These are phyloP conservation scores for Mycena indigotica DNA, from an alignment of 768 basidiomycete genomes.

Conservation along the genomic window DNA sequence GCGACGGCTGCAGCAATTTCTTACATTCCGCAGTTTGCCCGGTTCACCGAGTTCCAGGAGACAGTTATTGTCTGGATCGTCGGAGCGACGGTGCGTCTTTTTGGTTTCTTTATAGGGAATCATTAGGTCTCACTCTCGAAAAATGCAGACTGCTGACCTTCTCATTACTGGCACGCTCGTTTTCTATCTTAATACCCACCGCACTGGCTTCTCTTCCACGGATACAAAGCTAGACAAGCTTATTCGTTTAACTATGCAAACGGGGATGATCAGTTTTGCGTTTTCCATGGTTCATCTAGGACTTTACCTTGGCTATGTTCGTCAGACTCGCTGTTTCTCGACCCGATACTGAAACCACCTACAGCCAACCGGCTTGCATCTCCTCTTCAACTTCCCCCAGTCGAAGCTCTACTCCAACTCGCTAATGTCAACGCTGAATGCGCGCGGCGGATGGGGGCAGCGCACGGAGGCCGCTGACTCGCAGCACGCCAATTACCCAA, in stretches of 20 bases:
- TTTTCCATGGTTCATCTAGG: neutral
- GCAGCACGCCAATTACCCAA: neutral
- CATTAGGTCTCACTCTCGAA: neutral
- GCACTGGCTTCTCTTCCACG: neutral
- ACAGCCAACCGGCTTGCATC: neutral
- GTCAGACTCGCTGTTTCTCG: neutral
- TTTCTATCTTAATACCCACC: neutral
- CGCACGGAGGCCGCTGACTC: neutral
- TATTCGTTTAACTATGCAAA: neutral
- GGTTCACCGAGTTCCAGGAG: neutral
- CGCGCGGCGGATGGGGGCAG: neutral
- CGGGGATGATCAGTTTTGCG: neutral
- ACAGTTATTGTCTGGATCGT: neutral
- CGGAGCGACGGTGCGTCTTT: neutral
- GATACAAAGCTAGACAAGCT: neutral
- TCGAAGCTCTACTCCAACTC: neutral
- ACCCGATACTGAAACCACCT: neutral
- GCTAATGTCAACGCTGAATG: neutral
- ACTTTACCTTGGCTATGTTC: neutral
- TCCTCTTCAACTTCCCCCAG: neutral
- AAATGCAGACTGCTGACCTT: neutral
- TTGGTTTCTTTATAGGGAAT: neutral
- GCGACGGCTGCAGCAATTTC: neutral
- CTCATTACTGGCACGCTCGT: neutral
- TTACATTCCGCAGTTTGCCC: neutral